Evolutionary conservation across 148 eudicot species (phyloP).

Genomic region (Oxyria digyna): DNA sequence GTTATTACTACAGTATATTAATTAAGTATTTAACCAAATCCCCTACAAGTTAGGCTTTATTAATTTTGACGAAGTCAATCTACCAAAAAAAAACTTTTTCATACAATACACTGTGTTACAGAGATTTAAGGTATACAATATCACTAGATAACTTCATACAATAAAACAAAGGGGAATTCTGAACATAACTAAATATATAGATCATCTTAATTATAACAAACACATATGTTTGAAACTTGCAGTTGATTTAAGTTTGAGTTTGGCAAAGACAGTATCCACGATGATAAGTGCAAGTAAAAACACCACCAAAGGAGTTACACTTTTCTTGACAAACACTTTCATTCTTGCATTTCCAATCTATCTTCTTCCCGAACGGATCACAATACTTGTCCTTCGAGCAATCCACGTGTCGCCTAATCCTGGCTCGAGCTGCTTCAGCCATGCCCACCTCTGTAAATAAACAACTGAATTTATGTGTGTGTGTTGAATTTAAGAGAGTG

Average conservation of each 20-base stretch:
- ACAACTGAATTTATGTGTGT: too few species aligned
- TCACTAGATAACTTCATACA: too few species aligned
- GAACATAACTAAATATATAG: neutral
- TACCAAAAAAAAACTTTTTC: neutral
- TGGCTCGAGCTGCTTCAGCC: neutral
- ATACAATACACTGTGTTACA: neutral
- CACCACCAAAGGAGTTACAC: conserved; percentile 13
- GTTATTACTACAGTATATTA: neutral
- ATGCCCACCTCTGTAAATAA: neutral
- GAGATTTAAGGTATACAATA: too few species aligned
- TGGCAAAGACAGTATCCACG: conserved; percentile 9
- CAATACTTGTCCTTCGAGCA: too few species aligned
- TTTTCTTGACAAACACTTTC: conserved; percentile 5
- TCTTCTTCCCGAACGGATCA: too few species aligned
- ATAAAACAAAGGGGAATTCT: too few species aligned
- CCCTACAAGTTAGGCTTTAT: neutral
- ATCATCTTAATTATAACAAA: neutral
- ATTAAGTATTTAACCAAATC: neutral
- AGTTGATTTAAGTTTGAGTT: neutral
- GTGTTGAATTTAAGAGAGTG: too few species aligned
- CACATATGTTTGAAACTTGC: neutral
- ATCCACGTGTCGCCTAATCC: neutral
- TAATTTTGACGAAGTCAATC: neutral
- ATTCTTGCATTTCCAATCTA: too few species aligned
- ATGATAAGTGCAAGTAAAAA: conserved; percentile 5